phyloP scores from a whole-genome alignment of 148 eudicot species.

The Rhododendron henanense region DNA sequence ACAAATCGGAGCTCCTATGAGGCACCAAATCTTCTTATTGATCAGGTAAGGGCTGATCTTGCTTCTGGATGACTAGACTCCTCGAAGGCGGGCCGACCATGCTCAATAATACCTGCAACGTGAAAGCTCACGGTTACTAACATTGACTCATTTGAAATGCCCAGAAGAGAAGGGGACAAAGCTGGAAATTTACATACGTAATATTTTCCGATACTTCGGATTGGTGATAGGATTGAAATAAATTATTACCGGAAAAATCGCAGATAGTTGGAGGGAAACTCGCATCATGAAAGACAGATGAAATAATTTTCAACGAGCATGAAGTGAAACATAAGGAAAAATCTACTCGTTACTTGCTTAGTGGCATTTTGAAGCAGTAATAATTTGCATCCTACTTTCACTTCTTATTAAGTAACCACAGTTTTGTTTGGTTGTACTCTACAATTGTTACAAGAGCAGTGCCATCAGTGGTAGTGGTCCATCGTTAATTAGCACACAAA shows the following conservation, averaged over 20 bases:
- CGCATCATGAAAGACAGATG: neutral
- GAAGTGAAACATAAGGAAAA: neutral
- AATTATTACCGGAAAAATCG: neutral
- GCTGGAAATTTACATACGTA: neutral
- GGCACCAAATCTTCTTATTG: conserved; percentile 9
- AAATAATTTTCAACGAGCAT: neutral
- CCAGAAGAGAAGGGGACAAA: neutral
- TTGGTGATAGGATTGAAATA: neutral
- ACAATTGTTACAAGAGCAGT: neutral
- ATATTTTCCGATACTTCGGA: neutral
- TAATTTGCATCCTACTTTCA: neutral
- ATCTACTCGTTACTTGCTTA: neutral
- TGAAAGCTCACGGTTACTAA: neutral
- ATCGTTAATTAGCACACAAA: neutral
- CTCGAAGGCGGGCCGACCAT: conserved; percentile 87
- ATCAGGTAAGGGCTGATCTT: conserved; percentile 52
- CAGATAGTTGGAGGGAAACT: neutral
- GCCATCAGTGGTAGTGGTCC: too few species aligned
- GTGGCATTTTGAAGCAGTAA: neutral
- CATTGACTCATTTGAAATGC: neutral
- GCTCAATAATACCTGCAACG: conserved; percentile 71
- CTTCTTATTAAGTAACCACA: neutral
- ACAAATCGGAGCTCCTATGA: conserved; percentile 8
- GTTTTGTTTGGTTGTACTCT: neutral
- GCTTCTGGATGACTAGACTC: conserved; percentile 41